A percentile compares a stretch with the other conserved stretches of the same genome.
Conservation (phyloP, 257 asterid species). For the Hygrophila difformis region DNA sequence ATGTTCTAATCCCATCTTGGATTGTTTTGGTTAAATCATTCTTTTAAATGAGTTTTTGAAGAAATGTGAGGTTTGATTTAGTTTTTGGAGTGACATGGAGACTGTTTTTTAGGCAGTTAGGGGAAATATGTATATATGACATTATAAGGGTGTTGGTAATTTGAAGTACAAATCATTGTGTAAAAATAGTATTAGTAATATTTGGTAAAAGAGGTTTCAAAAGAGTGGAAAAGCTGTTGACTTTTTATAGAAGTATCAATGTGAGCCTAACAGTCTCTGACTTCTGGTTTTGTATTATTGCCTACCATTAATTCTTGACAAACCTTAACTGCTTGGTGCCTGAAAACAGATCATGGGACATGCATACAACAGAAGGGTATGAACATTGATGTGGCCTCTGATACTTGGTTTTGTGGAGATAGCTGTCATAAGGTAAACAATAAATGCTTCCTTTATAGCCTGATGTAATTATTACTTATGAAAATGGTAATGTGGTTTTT, state of each 20-base stretch:
- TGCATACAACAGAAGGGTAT: constrained; percentile 45
- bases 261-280: neutral
- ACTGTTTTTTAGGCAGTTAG: neutral
- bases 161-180: no score
- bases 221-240: neutral
- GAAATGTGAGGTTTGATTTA: neutral
- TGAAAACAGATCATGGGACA: constrained; percentile 69
- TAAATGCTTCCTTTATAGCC: constrained; percentile 9
- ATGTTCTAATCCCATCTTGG: neutral
- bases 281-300: neutral
- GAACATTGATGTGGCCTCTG: constrained; percentile 39
- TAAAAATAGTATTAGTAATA: no score
- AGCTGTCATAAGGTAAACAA: constrained; percentile 69
- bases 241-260: no score
- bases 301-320: constrained; percentile 8
- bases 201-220: neutral
- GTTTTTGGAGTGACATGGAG: no score
- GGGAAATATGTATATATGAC: neutral
- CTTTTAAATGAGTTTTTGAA: neutral
- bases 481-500: neutral
- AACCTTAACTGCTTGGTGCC: constrained; percentile 19
- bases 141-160: neutral
- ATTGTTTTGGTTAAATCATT: neutral
- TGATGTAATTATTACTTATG: constrained; percentile 5
- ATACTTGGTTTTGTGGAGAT: constrained; percentile 78